These are phyloP conservation scores for Fusarium virguliforme DNA, from an alignment of 2,329 filamentous ascomycete genomes.

Conservation along the genomic window DNA sequence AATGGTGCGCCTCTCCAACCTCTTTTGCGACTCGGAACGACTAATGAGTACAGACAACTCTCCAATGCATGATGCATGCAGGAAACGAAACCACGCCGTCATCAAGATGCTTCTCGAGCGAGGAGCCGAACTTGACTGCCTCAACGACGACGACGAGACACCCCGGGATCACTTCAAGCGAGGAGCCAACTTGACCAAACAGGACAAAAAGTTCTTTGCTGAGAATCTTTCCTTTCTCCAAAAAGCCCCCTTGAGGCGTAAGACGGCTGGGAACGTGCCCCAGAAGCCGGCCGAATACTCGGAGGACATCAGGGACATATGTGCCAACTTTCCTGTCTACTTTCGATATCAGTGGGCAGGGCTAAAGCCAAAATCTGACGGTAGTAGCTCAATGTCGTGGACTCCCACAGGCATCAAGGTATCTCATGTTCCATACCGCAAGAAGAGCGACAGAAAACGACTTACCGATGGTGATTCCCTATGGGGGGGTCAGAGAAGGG, in stretches of 20 bases:
- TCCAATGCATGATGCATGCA: neutral
- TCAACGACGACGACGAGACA: neutral
- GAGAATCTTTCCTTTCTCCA: neutral
- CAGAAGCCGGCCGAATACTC: neutral
- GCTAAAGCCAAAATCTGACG: neutral
- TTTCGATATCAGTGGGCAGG: slow-evolving; percentile 3
- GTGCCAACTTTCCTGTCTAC: neutral
- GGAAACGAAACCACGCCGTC: neutral
- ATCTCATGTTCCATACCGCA: neutral
- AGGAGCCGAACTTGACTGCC: neutral
- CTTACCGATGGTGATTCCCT: neutral
- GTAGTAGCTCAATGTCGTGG: neutral
- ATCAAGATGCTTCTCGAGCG: neutral
- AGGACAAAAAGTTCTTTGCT: neutral
- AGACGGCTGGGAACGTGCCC: neutral
- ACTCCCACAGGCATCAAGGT: neutral
- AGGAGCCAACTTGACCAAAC: neutral
- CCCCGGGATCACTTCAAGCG: neutral
- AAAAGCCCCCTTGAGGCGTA: neutral
- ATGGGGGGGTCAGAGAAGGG: neutral
- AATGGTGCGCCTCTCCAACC: neutral
- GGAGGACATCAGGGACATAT: neutral
- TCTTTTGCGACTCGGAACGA: too few relatives aligned
- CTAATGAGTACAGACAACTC: neutral
- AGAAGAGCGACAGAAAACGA: neutral